Evolutionary conservation across 192 early-diverging fungal species (phyloP), one percentile per base, ranked within the genome.

Genomic region (Dimargaris xerosporica): DNA sequence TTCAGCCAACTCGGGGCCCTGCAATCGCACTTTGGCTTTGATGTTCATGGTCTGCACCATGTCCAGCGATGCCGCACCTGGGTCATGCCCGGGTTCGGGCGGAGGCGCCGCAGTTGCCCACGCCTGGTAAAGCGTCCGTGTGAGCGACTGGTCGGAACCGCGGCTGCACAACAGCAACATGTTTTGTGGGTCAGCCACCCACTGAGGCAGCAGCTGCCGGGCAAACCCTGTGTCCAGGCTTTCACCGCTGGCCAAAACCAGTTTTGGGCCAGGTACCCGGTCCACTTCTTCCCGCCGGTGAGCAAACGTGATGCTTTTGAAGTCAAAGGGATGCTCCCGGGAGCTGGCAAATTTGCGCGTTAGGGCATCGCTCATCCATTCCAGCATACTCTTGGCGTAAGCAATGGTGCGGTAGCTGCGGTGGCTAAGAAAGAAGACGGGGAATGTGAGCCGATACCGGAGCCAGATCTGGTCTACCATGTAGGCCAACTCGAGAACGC

Each of bases 291-390:
- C 78, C 23, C 91, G 56, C 59, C 76, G 75, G 53, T 89, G 85
- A 43, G 85, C 82, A 3, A 87, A 67, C 25, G 80, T 73, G 21
- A 88, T 66, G 56, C 83, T 87, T 67, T 83, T 87, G 75, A 97
- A 88, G 60, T 96, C 90, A 67, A 94, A 95, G 0, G 94, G 93
- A 61, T 86, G 84, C 61, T 85, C 85, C 13, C 90, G 79, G 41
- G 79, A 75, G 39, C 80, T 75, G 3, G 84, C 75, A 48, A 97
- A 86, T 16, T 83, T 73, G 31, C 81, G 70, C 26, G 82, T 82
- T 21, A 99, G 75, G 30, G 77, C 80, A 52, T 87, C 81, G 11
- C 89, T 84, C 93, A 97, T 96, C 96, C 96, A 99, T 71, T 94
- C 93, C 46, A 89, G 73, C 82, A 94, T 93, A 21, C 86, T 84